These are phyloP conservation scores for Pseudoperonospora humuli DNA, from an alignment of 352 stramenopile genomes.

Conservation along the genomic window DNA sequence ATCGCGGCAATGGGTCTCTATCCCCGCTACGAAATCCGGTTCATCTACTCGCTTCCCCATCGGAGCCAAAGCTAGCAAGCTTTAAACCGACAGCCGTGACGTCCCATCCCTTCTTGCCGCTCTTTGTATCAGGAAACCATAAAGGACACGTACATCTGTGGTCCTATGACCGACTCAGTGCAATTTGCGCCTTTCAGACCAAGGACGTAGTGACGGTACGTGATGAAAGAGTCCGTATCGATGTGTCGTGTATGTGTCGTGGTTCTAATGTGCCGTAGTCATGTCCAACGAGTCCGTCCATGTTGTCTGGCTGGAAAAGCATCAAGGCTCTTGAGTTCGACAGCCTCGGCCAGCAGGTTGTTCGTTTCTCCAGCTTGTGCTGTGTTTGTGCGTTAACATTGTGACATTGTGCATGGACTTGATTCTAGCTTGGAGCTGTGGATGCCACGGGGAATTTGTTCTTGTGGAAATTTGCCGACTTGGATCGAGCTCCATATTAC, in stretches of 20 bases:
- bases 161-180: slow-evolving; percentile 76
- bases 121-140: slow-evolving; percentile 77
- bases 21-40: slow-evolving; percentile 23
- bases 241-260: too few species aligned
- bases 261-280: not conserved
- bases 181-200: slow-evolving; percentile 57
- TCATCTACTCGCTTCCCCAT: slow-evolving; percentile 27
- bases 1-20: slow-evolving; percentile 13
- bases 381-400: too few species aligned
- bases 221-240: too few species aligned
- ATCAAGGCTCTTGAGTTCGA: slow-evolving; percentile 79
- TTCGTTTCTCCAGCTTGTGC: too few species aligned
- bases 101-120: slow-evolving; percentile 66
- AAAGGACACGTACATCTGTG: slow-evolving; percentile 78
- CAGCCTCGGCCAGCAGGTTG: slow-evolving; percentile 70
- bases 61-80: slow-evolving; percentile 38
- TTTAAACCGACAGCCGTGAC: slow-evolving; percentile 73
- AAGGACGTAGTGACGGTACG: slow-evolving; percentile 55
- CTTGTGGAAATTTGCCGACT: slow-evolving; percentile 76
- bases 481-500: slow-evolving; percentile 64
- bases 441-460: slow-evolving; percentile 60
- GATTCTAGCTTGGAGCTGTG: slow-evolving; percentile 61
- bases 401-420: slow-evolving; percentile 3
- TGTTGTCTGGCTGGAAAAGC: slow-evolving; percentile 41
- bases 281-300: slow-evolving; percentile 40